Conservation (phyloP, 2,329 filamentous ascomycete genomes). For the Pseudogymnoascus destructans region DNA sequence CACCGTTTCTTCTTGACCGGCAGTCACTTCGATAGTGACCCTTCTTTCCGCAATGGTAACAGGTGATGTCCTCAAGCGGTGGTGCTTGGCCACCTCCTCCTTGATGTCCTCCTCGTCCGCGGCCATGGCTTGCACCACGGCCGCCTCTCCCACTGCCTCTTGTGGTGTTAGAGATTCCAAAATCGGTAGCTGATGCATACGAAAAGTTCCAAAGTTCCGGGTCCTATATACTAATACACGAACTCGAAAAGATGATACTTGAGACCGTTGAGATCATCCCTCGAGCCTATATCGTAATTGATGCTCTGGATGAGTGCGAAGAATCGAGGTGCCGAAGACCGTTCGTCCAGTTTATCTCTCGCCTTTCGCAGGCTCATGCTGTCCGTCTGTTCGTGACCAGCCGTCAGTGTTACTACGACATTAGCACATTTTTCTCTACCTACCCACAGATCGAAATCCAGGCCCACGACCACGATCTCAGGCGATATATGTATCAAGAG, state of each 20-base stretch:
- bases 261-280: background rate
- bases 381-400: background rate
- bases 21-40: no score
- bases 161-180: conserved; percentile 15
- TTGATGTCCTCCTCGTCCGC: no score
- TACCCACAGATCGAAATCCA: conserved; percentile 12
- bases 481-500: conserved; percentile 16
- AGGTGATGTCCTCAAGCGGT: no score
- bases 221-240: conserved; percentile 14
- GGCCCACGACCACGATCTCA: conserved; percentile 17
- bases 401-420: background rate
- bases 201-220: conserved; percentile 12
- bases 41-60: no score
- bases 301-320: background rate
- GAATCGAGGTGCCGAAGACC: background rate
- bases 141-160: no score
- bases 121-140: no score
- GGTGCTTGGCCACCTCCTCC: no score
- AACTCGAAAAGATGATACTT: conserved; percentile 9
- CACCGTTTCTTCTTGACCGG: no score
- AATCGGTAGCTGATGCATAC: conserved; percentile 20
- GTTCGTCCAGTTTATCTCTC: background rate
- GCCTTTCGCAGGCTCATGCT: background rate
- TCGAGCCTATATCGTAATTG: background rate
- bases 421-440: background rate